phyloP scores from a whole-genome alignment of 208 protist genomes.

The Trypanosoma boissoni region DNA sequence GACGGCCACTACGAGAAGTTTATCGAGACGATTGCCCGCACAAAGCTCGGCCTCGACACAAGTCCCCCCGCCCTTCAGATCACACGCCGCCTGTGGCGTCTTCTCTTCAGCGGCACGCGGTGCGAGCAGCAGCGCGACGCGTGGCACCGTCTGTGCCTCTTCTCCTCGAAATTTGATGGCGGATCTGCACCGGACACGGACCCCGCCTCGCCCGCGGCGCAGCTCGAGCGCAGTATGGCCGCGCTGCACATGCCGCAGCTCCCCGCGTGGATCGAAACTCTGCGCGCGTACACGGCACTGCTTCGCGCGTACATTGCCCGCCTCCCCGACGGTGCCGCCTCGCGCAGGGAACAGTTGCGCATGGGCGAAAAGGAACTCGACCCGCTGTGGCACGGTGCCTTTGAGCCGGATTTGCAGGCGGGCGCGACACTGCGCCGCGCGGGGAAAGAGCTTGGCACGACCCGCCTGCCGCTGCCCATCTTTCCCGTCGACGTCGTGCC shows the following conservation, averaged over 20 bases:
- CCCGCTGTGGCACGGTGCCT: slow-evolving; percentile 27
- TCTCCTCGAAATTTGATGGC: slow-evolving; percentile 59
- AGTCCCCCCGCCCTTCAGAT: slow-evolving; percentile 33
- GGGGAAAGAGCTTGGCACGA: slow-evolving; percentile 29
- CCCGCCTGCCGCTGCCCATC: slow-evolving; percentile 31
- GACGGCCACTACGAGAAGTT: slow-evolving; percentile 54
- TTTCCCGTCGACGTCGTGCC: slow-evolving; percentile 78
- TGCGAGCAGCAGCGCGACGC: slow-evolving; percentile 51
- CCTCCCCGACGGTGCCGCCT: slow-evolving; percentile 36
- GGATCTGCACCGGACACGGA: too few species aligned
- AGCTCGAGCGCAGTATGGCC: slow-evolving; percentile 20
- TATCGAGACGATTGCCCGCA: slow-evolving; percentile 42
- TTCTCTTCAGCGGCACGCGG: slow-evolving; percentile 37
- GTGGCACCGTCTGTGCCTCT: slow-evolving; percentile 67
- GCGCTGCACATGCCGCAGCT: slow-evolving; percentile 32
- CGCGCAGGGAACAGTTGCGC: slow-evolving; percentile 51
- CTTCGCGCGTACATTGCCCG: slow-evolving; percentile 30
- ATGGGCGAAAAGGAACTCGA: slow-evolving; percentile 68
- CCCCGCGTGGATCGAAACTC: slow-evolving; percentile 15
- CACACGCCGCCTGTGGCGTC: slow-evolving; percentile 46
- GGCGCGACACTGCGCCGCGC: slow-evolving; percentile 41
- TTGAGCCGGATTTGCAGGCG: slow-evolving; percentile 50
- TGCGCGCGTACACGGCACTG: slow-evolving; percentile 36
- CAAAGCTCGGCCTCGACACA: slow-evolving; percentile 64
- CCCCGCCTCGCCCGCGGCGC: slow-evolving; percentile 1